Evolutionary conservation across 2,329 filamentous ascomycete genomes (phyloP).

Genomic region (Cercospora canescens): DNA sequence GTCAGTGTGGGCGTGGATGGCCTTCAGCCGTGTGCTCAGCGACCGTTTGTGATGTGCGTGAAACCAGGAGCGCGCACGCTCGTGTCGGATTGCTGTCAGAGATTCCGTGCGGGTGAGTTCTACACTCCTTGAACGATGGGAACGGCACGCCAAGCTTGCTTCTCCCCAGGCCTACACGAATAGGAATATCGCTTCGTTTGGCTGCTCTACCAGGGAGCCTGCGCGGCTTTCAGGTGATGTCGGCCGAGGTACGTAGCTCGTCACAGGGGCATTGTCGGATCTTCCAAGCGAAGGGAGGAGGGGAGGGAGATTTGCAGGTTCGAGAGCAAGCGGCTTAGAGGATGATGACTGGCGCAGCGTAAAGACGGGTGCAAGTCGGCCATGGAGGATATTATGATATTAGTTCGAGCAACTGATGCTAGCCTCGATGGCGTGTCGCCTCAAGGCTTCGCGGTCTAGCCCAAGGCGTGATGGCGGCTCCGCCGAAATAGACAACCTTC

Average conservation of each 20-base stretch:
- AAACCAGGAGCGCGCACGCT: neutral
- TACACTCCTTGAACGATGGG: too few species aligned
- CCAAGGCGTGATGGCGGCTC: neutral
- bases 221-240: neutral
- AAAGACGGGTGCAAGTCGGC: neutral
- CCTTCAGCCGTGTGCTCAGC: neutral
- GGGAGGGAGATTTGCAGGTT: neutral
- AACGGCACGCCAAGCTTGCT: neutral
- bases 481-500: neutral
- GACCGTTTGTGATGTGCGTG: neutral
- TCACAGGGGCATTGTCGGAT: neutral
- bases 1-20: neutral
- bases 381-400: neutral
- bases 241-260: neutral
- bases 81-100: conserved; percentile 1
- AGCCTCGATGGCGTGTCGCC: neutral
- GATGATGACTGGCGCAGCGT: neutral
- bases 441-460: neutral
- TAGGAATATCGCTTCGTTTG: neutral
- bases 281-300: neutral
- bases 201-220: neutral
- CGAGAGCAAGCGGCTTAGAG: too few species aligned
- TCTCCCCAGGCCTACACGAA: neutral
- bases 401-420: neutral
- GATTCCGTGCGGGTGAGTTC: neutral